Percentiles rank a stretch among this genome's conserved stretches.
These are phyloP conservation scores for Phytophthora sansomeana DNA, from an alignment of 352 stramenopile genomes.

Conservation along the genomic window DNA sequence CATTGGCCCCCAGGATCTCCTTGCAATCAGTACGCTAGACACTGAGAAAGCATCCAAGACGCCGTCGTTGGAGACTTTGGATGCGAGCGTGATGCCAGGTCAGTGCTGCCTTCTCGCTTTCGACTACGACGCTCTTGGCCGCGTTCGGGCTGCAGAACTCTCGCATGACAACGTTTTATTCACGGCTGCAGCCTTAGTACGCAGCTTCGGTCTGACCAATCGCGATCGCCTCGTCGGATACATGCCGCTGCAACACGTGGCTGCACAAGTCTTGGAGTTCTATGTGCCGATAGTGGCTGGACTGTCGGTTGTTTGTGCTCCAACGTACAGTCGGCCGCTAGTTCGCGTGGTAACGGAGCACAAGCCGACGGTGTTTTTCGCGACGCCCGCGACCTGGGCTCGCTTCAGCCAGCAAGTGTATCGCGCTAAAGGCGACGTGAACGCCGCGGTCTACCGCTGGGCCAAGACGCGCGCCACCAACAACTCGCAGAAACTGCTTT, in stretches of 20 bases:
- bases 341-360: constrained; percentile 60
- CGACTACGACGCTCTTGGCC: constrained; percentile 61
- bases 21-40: constrained; percentile 33
- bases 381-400: constrained; percentile 73
- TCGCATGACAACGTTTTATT: constrained; percentile 91
- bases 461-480: constrained; percentile 81
- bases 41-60: constrained; percentile 25
- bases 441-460: constrained; percentile 77
- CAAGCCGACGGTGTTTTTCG: constrained; percentile 83
- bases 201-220: constrained; percentile 59
- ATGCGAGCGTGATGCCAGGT: constrained; percentile 39
- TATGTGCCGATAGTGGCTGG: constrained; percentile 75
- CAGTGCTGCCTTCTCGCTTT: constrained; percentile 71
- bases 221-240: constrained; percentile 72
- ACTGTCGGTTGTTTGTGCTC: constrained; percentile 66
- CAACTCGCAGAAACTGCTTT: constrained; percentile 83
- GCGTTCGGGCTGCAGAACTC: constrained; percentile 58
- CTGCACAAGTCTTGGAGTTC: constrained; percentile 75
- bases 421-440: constrained; percentile 75
- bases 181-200: constrained; percentile 68
- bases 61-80: constrained; percentile 40
- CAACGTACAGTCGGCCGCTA: constrained; percentile 53
- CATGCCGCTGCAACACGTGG: constrained; percentile 73
- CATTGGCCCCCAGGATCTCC: constrained; percentile 55
- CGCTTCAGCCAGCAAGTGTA: constrained; percentile 78